Evolutionary conservation across 306 rosid genomes (phyloP).

Genomic region (Vigna trinervia): DNA sequence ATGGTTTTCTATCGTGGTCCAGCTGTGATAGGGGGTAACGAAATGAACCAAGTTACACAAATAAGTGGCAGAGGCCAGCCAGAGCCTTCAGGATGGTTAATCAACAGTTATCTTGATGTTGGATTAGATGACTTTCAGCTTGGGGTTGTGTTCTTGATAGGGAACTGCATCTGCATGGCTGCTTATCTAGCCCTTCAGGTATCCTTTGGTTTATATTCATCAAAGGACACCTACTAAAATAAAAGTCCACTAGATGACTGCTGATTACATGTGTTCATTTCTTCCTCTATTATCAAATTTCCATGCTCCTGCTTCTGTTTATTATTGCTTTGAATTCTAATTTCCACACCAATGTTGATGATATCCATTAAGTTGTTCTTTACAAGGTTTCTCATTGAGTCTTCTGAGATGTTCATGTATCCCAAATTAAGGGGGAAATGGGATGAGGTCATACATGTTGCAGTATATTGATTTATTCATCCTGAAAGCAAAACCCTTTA

Average conservation of each 20-base stretch:
- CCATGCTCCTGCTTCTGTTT: conserved; percentile 5
- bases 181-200: conserved; percentile 88
- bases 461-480: background rate
- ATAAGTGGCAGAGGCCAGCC: conserved; percentile 67
- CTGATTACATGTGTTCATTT: background rate
- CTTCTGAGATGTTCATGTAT: background rate
- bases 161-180: conserved; percentile 93
- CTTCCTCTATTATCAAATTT: conserved; percentile 1
- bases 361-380: background rate
- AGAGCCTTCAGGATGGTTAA: conserved; percentile 80
- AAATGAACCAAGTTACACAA: conserved; percentile 35
- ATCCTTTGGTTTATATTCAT: conserved; percentile 31
- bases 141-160: conserved; percentile 83
- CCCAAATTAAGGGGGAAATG: background rate
- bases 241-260: background rate
- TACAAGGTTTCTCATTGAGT: background rate
- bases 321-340: background rate
- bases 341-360: background rate
- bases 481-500: background rate
- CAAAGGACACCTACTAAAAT: background rate
- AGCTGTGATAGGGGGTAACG: conserved; percentile 63
- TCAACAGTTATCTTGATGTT: conserved; percentile 56
- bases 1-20: conserved; percentile 91
- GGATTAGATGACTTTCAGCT: conserved; percentile 74
- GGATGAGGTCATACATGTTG: background rate